Conservation (phyloP, 495 filamentous ascomycete species). For the Pseudevernia furfuracea region DNA sequence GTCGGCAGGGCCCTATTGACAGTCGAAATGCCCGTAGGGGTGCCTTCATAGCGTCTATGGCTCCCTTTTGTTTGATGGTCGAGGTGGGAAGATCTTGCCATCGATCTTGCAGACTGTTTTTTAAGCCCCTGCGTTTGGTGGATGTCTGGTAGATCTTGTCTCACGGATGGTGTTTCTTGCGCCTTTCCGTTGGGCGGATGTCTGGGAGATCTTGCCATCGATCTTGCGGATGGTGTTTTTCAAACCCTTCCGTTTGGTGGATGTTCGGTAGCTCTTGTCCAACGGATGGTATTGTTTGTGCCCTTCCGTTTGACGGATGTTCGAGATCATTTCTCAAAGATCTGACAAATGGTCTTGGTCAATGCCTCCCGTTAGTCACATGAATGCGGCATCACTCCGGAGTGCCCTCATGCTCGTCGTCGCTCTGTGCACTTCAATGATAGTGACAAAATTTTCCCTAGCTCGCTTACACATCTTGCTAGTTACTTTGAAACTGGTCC, state of each 20-base stretch:
- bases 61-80: not conserved
- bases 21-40: not conserved
- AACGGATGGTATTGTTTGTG: not conserved
- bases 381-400: not conserved
- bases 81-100: not conserved
- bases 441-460: not conserved
- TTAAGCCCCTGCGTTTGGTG: not conserved
- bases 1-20: not conserved
- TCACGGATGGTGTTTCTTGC: too few species aligned
- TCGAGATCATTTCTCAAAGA: not conserved
- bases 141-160: not conserved
- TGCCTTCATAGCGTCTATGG: not conserved
- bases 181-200: not conserved
- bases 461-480: not conserved
- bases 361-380: not conserved
- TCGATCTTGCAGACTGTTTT: not conserved
- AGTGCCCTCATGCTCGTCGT: not conserved
- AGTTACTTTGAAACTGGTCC: not conserved
- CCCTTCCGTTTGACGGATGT: not conserved
- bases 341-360: not conserved
- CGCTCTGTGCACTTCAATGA: not conserved
- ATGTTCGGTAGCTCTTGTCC: not conserved
- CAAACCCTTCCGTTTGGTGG: not conserved
- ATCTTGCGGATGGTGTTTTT: not conserved
- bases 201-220: not conserved